phyloP scores from a whole-genome alignment of 176 grass and related monocot species.

The Luzula sylvatica region DNA sequence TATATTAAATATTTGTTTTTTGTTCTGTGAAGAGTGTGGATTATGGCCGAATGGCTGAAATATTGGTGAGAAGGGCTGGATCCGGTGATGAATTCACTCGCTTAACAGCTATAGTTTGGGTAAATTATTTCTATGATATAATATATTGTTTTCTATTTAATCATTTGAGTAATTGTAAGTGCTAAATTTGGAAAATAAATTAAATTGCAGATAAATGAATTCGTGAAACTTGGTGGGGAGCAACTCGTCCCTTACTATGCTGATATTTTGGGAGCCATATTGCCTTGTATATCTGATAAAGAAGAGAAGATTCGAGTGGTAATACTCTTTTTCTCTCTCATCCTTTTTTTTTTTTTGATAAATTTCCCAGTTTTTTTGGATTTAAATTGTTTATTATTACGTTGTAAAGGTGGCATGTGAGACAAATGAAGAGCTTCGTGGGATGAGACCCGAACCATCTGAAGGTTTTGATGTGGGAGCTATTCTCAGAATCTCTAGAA shows the following conservation, averaged over 20 bases:
- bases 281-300: conserved; percentile 91
- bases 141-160: no score
- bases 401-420: conserved; percentile 75
- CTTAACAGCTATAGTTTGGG: conserved; percentile 97
- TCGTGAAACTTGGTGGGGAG: conserved; percentile 98
- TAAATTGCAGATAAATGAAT: conserved; percentile 84
- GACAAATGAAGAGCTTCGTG: conserved; percentile 95
- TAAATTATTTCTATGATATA: conserved; percentile 29
- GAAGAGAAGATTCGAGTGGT: conserved; percentile 99
- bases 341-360: no score
- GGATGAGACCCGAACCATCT: conserved; percentile 71
- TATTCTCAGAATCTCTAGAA: conserved; percentile 75
- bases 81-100: conserved; percentile 93
- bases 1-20: neutral
- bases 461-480: conserved; percentile 91
- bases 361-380: neutral
- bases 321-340: conserved; percentile 16
- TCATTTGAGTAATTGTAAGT: conserved; percentile 4
- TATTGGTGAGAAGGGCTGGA: conserved; percentile 81
- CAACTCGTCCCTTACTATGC: conserved; percentile 98
- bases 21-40: conserved; percentile 84
- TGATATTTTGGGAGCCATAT: conserved; percentile 91
- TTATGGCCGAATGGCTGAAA: conserved; percentile 99
- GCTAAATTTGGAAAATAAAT: neutral
- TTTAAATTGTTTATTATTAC: neutral